A percentile compares a stretch with the other conserved stretches of the same genome.
Conservation (phyloP, 306 rosid genomes). For the Begonia fuchsioides region DNA sequence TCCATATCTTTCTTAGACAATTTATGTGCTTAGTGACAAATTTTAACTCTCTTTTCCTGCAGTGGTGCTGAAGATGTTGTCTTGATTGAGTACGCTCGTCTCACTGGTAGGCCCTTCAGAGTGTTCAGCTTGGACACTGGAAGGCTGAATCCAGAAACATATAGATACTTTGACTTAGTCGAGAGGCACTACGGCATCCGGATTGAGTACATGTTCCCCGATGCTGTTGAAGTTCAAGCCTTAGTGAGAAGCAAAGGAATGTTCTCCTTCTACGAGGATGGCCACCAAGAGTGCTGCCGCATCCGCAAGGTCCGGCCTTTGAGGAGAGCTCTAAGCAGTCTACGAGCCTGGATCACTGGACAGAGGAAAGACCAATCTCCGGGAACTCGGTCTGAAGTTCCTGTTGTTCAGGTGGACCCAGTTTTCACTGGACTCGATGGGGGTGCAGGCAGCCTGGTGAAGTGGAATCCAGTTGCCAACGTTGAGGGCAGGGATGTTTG, state of each 20-base stretch:
- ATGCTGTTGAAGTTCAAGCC: conserved; percentile 89
- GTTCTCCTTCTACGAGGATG: conserved; percentile 94
- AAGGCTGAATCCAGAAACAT: conserved; percentile 87
- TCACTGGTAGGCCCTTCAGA: conserved; percentile 81
- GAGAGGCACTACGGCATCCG: conserved; percentile 81
- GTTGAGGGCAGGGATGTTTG: conserved; percentile 52
- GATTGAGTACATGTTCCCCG: conserved; percentile 92
- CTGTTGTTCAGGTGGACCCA: conserved; percentile 80
- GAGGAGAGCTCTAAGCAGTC: conserved; percentile 85
- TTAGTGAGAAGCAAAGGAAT: conserved; percentile 79
- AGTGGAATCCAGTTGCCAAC: conserved; percentile 95
- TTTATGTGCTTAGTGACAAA: no score
- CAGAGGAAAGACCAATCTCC: conserved; percentile 94
- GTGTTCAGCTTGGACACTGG: conserved; percentile 93
- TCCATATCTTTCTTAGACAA: no score
- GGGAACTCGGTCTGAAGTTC: conserved; percentile 72
- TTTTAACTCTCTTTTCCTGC: conserved; percentile 8
- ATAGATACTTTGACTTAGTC: conserved; percentile 51
- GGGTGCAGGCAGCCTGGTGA: conserved; percentile 72
- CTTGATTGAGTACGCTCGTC: conserved; percentile 79
- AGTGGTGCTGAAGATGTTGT: conserved; percentile 99
- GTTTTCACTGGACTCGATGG: conserved; percentile 80
- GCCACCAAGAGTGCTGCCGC: conserved; percentile 98
- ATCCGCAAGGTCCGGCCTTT: conserved; percentile 85
- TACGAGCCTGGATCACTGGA: conserved; percentile 88